Evolutionary conservation across 2,329 filamentous ascomycete species (phyloP), one percentile per base, ranked within the genome.

Genomic region (Alternaria conjuncta): DNA sequence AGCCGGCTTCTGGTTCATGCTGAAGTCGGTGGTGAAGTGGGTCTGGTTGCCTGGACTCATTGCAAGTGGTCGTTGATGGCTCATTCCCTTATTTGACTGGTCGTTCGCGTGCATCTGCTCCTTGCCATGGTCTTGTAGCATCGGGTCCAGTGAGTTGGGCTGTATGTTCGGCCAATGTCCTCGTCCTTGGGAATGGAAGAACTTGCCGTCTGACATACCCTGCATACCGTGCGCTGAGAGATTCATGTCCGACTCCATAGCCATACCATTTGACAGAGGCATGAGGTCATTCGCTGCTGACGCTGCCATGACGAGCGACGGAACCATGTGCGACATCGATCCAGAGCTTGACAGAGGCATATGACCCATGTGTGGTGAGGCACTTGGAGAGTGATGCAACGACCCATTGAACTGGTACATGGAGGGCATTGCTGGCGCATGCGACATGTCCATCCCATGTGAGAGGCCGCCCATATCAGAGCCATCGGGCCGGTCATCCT

Each of bases 201-300:
- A 75, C 43, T 77, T 78, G 5, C 56, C 50, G 49, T 80, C 79
- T 5, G 74, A 71, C 56, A 80, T 74, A 46, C 63, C 60, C 13
- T 70, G 58, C 55, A 70, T 70, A 28, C 71, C 74, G 18, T 65
- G 68, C 50, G 71, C 72, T 0, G 72, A 49, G 32, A 78, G 68
- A 28, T 69, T 74, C 45, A 80, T 69, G 36, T 80, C 78, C 10
- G 78, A 70, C 30, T 80, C 79, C 74, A 80, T 76, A 18, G 71
- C 62, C 61, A 80, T 57, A 2, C 72, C 69, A 43, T 74, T 75
- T 7, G 75, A 67, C 20, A 79, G 63, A 0, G 79, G 79, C 73
- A 81, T 78, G 20, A 81, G 73, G 32, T 82, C 78, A 60, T 80
- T 79, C 6, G 80, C 78, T 20, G 75, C 77, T 13, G 79, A 81